Evolutionary conservation across 164 flowering plant species (phyloP).

Genomic region (Tetrastigma voinierianum): DNA sequence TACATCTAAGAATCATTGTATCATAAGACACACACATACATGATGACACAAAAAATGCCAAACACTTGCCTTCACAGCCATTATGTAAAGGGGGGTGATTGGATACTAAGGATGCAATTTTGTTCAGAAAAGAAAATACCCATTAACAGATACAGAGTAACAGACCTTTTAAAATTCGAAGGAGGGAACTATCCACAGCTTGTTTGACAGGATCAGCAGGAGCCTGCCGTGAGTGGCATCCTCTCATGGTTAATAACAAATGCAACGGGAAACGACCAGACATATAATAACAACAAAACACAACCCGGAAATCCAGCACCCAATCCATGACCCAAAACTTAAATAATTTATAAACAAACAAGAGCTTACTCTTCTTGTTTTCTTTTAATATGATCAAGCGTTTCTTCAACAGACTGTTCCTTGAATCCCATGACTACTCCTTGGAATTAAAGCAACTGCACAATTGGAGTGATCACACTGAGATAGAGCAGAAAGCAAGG

Average conservation of each 20-base stretch:
- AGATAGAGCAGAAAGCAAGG: too few species aligned
- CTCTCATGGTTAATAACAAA: background rate
- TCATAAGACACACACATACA: background rate
- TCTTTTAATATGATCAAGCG: background rate
- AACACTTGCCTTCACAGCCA: too few species aligned
- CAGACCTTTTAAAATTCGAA: constrained; percentile 81
- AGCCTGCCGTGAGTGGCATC: constrained; percentile 32
- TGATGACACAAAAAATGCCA: background rate
- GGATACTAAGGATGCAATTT: background rate
- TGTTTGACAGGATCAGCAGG: constrained; percentile 59
- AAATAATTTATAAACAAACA: background rate
- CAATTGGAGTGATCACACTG: too few species aligned
- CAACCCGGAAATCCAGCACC: background rate
- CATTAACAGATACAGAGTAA: background rate
- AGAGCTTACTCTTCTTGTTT: background rate
- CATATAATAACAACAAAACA: background rate
- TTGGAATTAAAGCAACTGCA: too few species aligned
- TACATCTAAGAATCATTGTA: background rate
- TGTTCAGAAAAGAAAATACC: background rate
- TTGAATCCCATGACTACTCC: constrained; percentile 2
- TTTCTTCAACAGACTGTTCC: background rate
- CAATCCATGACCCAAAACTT: too few species aligned
- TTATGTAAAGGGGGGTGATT: too few species aligned
- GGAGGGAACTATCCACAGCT: constrained; percentile 70
- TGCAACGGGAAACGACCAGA: background rate